A percentile compares a stretch with the other conserved stretches of the same genome.
Conservation (phyloP, 805 yeast genomes). For the Yamadazyma ubonensis region DNA sequence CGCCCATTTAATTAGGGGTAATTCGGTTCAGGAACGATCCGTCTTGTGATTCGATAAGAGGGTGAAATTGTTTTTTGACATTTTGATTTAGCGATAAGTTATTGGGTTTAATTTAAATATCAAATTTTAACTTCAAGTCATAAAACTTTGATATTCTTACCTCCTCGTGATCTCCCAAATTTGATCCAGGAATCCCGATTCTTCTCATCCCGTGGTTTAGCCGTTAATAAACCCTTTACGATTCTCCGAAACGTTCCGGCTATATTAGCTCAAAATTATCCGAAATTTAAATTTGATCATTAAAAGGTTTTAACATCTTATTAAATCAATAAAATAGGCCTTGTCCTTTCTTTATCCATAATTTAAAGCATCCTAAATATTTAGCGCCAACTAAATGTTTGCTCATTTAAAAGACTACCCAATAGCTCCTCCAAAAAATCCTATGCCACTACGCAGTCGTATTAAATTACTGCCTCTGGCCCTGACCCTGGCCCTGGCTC, state of each 20-base stretch:
- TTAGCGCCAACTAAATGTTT: background rate
- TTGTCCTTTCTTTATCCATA: no score
- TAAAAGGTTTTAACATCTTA: background rate
- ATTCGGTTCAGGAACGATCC: slow-evolving; percentile 5
- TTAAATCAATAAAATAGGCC: no score
- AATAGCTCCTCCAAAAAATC: slow-evolving; percentile 6
- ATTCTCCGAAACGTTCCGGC: slow-evolving; percentile 1
- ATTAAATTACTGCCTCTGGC: slow-evolving; percentile 1
- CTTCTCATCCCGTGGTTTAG: background rate
- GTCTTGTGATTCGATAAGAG: slow-evolving; percentile 12
- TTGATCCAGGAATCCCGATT: background rate
- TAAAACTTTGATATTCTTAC: no score
- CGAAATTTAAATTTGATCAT: background rate
- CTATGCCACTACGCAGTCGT: slow-evolving; percentile 1
- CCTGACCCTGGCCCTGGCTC: slow-evolving; percentile 1
- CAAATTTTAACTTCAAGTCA: no score
- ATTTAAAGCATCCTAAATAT: no score
- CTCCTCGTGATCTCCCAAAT: no score
- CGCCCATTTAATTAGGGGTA: slow-evolving; percentile 3
- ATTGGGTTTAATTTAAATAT: no score
- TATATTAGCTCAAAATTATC: background rate
- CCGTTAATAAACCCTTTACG: background rate
- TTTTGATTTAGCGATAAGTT: background rate
- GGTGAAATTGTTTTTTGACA: slow-evolving; percentile 2
- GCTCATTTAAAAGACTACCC: slow-evolving; percentile 10